Conservation (phyloP, 352 stramenopile genomes). For the Elongisporangium anandrum region DNA sequence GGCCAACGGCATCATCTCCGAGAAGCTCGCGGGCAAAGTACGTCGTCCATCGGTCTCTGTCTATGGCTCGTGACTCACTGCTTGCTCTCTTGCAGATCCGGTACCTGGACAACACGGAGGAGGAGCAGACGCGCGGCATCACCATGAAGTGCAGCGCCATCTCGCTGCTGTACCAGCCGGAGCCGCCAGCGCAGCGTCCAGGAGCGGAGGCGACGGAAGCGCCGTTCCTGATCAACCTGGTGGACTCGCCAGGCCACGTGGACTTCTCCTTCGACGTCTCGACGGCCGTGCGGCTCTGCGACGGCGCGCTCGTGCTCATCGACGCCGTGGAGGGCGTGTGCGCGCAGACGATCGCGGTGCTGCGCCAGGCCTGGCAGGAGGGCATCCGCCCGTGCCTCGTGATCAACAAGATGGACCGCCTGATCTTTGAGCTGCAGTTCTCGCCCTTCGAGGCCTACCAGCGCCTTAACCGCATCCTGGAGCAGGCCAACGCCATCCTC, state of each 20-base stretch:
- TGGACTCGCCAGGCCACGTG: constrained; percentile 94
- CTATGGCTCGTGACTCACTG: not conserved
- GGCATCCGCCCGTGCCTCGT: constrained; percentile 93
- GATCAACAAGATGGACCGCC: constrained; percentile 97
- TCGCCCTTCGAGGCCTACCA: constrained; percentile 91
- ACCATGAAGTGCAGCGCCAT: constrained; percentile 97
- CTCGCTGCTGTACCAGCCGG: constrained; percentile 88
- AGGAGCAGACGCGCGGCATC: constrained; percentile 95
- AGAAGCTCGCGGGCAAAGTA: constrained; percentile 92
- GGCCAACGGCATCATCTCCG: constrained; percentile 96
- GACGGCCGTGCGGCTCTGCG: constrained; percentile 93
- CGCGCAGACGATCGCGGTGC: constrained; percentile 92
- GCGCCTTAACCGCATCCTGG: constrained; percentile 89
- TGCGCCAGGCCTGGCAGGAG: constrained; percentile 93
- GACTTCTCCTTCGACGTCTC: constrained; percentile 96
- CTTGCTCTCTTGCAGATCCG: constrained; percentile 53
- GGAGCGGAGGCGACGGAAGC: constrained; percentile 12
- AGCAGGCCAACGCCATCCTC: constrained; percentile 85
- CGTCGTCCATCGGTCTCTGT: not conserved
- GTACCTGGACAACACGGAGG: constrained; percentile 94
- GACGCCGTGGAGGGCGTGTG: constrained; percentile 96
- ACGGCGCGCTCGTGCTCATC: constrained; percentile 93
- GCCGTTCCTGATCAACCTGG: constrained; percentile 93
- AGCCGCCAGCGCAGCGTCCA: constrained; percentile 11
- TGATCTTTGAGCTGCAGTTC: constrained; percentile 93